Base-by-base conservation (phyloP, 352 stramenopile genomes). In the Thalassiosira exigua region DNA sequence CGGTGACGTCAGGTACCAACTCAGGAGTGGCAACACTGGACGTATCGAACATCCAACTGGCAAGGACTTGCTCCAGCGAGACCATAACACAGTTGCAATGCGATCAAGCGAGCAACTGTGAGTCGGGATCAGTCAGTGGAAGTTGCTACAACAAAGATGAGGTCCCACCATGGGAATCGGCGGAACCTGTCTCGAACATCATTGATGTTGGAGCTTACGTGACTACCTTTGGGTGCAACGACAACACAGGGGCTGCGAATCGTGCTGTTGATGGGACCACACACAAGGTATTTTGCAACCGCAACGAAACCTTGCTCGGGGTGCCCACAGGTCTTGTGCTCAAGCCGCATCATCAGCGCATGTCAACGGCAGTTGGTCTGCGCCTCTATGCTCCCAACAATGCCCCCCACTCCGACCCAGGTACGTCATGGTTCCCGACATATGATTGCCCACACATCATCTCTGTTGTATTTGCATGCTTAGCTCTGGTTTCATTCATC, bases 41-140 rank as follows among this genome's bases (percentile, higher is more conserved):
- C 44, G 68, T 70, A 32, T 69, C 68, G 5, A 84, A 76, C 41
- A 72, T 75, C 65, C 26, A 68, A 57, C 44, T 82, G 27, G 50
- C 51, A 64, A 59, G 66, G 26, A 53, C 53, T 0, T 82, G 74
- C 21, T 58, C 22, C 19, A 65, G 30, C 41, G 21, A 48, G 24
- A 69, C 59, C 19, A 77, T 73, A 24, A 82, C 65, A 33, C 14
- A 56, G 17, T 19, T 59, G 42, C 75, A 79, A 54, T 84, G 75
- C 61, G 48, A 67, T 3, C 69, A 79, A 73, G 62, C 68, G 14
- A 84, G 60, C 21, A 79, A 79, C 32, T 84, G 75, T 75, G 68
- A 84, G 41, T 68, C 19, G 7, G 75, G 75, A 58, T 9, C 1
- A 30, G 33, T 62, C 14, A 76, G 1, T 62, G 54, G 48, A n/a